phyloP scores from a whole-genome alignment of 441 rosid species.

The Syzygium syzygioides region DNA sequence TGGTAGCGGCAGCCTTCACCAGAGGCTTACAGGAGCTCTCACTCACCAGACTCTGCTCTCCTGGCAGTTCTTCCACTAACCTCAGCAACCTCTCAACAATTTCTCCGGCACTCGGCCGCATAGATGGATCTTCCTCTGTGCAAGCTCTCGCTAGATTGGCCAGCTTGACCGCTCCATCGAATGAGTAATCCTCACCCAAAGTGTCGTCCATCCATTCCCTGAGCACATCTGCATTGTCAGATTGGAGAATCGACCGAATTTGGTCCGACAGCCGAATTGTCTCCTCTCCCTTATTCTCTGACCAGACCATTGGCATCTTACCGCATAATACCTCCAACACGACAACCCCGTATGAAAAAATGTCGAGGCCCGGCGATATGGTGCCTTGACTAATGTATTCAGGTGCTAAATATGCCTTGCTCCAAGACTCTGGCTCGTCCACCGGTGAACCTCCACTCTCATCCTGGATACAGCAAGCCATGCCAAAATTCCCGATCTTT shows the following conservation, averaged over 20 bases:
- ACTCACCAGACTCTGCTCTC: conserved; percentile 32
- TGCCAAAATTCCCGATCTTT: conserved; percentile 73
- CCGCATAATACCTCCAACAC: conserved; percentile 72
- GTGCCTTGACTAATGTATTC: conserved; percentile 46
- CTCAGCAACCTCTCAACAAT: conserved; percentile 62
- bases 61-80: conserved; percentile 46
- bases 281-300: conserved; percentile 32
- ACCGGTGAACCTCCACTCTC: conserved; percentile 16
- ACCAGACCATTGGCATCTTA: conserved; percentile 33
- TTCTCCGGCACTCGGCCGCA: conserved; percentile 69
- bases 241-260: conserved; percentile 28
- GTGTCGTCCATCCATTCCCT: conserved; percentile 73
- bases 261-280: conserved; percentile 38
- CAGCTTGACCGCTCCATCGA: conserved; percentile 53
- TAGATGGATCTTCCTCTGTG: conserved; percentile 47
- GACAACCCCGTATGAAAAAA: conserved; percentile 70
- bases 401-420: conserved; percentile 45
- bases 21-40: conserved; percentile 80
- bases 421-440: conserved; percentile 27
- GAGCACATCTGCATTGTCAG: conserved; percentile 41
- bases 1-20: conserved; percentile 28
- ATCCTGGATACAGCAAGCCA: conserved; percentile 43
- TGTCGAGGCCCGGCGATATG: conserved; percentile 50
- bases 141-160: conserved; percentile 72
- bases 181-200: conserved; percentile 65